A percentile compares a stretch with the other conserved stretches of the same genome.
Evolutionary conservation across 2,329 filamentous ascomycete genomes (phyloP).

Genomic region (Endothia cerciana): DNA sequence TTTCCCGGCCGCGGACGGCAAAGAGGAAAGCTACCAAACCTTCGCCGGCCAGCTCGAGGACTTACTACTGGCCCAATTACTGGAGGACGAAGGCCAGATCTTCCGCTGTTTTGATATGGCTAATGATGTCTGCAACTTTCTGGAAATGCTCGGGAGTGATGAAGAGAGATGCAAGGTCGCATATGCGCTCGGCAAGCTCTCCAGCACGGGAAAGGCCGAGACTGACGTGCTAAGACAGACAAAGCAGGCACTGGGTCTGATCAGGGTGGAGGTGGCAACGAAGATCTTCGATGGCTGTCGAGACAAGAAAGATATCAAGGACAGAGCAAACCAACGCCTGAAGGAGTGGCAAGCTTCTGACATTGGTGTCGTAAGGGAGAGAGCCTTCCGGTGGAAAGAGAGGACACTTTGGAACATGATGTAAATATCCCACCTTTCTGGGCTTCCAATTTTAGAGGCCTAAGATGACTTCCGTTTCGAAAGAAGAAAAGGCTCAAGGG

Average conservation of each 20-base stretch:
- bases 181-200: conserved; percentile 2
- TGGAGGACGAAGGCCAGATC: background rate
- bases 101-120: conserved; percentile 14
- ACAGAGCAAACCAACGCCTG: background rate
- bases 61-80: background rate
- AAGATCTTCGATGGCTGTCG: background rate
- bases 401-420: background rate
- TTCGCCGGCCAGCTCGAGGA: conserved; percentile 8
- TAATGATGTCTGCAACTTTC: background rate
- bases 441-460: background rate
- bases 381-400: conserved; percentile 10
- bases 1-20: background rate
- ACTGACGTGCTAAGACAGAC: background rate
- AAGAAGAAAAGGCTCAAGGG: background rate
- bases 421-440: background rate
- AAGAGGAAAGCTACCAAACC: background rate
- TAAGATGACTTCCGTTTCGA: background rate
- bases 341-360: conserved; percentile 11
- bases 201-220: background rate
- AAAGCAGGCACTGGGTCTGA: conserved; percentile 6
- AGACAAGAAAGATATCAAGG: background rate
- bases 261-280: conserved; percentile 16
- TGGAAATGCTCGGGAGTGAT: background rate
- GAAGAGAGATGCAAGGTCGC: conserved; percentile 7
- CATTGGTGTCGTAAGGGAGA: conserved; percentile 8